Evolutionary conservation across 495 filamentous ascomycete genomes (phyloP).

Genomic region (Daldinia grandis): DNA sequence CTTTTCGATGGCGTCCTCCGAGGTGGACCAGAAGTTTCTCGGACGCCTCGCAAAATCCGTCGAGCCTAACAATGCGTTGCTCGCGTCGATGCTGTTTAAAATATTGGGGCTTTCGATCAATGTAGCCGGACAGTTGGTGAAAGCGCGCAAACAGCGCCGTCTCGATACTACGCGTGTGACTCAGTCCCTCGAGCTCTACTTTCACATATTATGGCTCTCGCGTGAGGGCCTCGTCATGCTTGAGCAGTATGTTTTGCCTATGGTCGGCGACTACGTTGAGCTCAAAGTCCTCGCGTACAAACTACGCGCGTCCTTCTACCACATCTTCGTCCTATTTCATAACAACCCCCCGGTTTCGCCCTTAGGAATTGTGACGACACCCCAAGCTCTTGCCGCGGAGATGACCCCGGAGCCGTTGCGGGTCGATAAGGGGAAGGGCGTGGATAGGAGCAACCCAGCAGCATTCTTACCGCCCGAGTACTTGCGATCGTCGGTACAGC

Average conservation of each 20-base stretch:
- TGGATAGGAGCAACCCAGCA: slow-evolving; percentile 44
- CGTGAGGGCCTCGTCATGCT: slow-evolving; percentile 88
- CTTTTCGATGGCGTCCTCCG: slow-evolving; percentile 83
- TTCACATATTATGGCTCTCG: slow-evolving; percentile 95
- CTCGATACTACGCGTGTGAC: slow-evolving; percentile 73
- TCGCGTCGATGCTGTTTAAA: slow-evolving; percentile 85
- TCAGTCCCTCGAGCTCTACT: slow-evolving; percentile 80
- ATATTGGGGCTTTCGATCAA: slow-evolving; percentile 90
- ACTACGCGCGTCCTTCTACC: slow-evolving; percentile 90
- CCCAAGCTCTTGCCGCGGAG: background rate
- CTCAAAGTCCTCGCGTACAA: slow-evolving; percentile 90
- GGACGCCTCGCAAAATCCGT: slow-evolving; percentile 82
- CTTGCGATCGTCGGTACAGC: slow-evolving; percentile 48
- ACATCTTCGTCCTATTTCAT: slow-evolving; percentile 96
- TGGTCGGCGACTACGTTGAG: slow-evolving; percentile 74
- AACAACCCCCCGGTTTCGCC: slow-evolving; percentile 66
- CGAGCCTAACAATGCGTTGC: slow-evolving; percentile 72
- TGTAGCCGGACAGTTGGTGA: slow-evolving; percentile 82
- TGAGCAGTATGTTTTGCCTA: slow-evolving; percentile 85
- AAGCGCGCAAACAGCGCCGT: slow-evolving; percentile 83
- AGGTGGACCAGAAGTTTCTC: slow-evolving; percentile 96
- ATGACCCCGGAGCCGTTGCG: slow-evolving; percentile 37
- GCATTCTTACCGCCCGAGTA: slow-evolving; percentile 4
- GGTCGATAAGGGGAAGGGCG: slow-evolving; percentile 56
- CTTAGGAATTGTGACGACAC: slow-evolving; percentile 46